Percentiles rank a stretch among this genome's conserved stretches.
Evolutionary conservation across 768 basidiomycete genomes (phyloP).

Genomic region (Lactifluus subvellereus): DNA sequence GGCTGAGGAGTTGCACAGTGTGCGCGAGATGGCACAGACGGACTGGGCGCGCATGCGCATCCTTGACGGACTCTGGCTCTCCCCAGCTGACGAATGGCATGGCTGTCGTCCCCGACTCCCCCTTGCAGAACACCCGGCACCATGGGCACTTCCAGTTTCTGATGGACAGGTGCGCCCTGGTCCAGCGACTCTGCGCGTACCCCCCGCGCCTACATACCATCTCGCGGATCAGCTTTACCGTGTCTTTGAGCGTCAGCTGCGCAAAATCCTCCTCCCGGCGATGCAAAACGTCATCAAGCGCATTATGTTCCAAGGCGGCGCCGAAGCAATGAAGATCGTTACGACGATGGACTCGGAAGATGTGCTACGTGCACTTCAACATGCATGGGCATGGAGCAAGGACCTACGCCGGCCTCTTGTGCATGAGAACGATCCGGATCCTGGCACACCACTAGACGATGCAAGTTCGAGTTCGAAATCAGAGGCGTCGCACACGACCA

Average conservation of each 20-base stretch:
- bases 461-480: constrained; percentile 46
- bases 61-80: constrained; percentile 71
- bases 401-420: constrained; percentile 47
- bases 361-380: constrained; percentile 49
- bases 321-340: constrained; percentile 52
- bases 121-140: constrained; percentile 46
- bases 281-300: constrained; percentile 65
- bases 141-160: constrained; percentile 45
- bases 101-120: constrained; percentile 29
- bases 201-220: constrained; percentile 52
- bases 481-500: constrained; percentile 54
- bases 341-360: constrained; percentile 56
- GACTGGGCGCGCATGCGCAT: constrained; percentile 71
- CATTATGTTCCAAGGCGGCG: constrained; percentile 56
- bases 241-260: constrained; percentile 53
- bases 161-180: constrained; percentile 41
- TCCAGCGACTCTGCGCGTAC: constrained; percentile 41
- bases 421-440: constrained; percentile 14
- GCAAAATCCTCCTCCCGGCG: constrained; percentile 53
- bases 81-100: constrained; percentile 68
- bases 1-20: constrained; percentile 43
- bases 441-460: constrained; percentile 34
- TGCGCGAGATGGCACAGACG: constrained; percentile 51
- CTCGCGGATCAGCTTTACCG: constrained; percentile 62
- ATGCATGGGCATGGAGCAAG: constrained; percentile 64